Percentiles rank a stretch among this genome's conserved stretches.
Evolutionary conservation across 2,329 filamentous ascomycete species (phyloP).

Genomic region (Hymenoscyphus occultus): DNA sequence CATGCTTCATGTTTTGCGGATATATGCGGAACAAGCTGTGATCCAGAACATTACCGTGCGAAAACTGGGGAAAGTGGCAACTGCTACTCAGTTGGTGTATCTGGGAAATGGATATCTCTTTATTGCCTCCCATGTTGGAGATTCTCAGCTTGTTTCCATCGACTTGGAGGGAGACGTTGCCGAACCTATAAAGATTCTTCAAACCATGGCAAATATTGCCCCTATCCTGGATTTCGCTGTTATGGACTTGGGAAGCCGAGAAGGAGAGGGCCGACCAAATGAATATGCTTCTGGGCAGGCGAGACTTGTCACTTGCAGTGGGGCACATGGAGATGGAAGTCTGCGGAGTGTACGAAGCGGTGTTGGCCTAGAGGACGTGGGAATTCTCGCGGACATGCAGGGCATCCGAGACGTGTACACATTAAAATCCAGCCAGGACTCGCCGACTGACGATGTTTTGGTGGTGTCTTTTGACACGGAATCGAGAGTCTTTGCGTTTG

Average conservation of each 20-base stretch:
- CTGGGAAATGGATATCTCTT: slow-evolving; percentile 72
- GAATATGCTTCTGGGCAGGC: slow-evolving; percentile 95
- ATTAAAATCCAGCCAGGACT: slow-evolving; percentile 51
- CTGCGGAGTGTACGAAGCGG: slow-evolving; percentile 89
- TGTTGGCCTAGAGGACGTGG: slow-evolving; percentile 85
- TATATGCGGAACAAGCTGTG: slow-evolving; percentile 63
- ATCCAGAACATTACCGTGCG: slow-evolving; percentile 72
- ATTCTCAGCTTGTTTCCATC: slow-evolving; percentile 78
- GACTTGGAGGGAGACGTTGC: slow-evolving; percentile 42
- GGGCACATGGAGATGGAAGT: slow-evolving; percentile 84
- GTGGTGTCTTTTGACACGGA: slow-evolving; percentile 79
- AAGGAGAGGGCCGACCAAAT: slow-evolving; percentile 74
- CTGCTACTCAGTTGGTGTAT: slow-evolving; percentile 76
- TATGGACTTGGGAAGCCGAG: slow-evolving; percentile 90
- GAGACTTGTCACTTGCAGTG: slow-evolving; percentile 87
- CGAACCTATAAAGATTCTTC: slow-evolving; percentile 58
- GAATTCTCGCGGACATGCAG: slow-evolving; percentile 75
- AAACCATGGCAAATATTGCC: slow-evolving; percentile 79
- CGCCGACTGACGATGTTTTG: slow-evolving; percentile 62
- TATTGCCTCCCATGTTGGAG: slow-evolving; percentile 87
- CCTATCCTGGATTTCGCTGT: slow-evolving; percentile 92
- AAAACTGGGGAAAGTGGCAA: slow-evolving; percentile 63
- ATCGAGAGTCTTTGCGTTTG: slow-evolving; percentile 79
- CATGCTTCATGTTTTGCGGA: slow-evolving; percentile 76
- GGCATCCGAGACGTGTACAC: slow-evolving; percentile 72